Evolutionary conservation across 371 early-diverging fungal genomes (phyloP).

Genomic region (Blastocladiella emersonii): DNA sequence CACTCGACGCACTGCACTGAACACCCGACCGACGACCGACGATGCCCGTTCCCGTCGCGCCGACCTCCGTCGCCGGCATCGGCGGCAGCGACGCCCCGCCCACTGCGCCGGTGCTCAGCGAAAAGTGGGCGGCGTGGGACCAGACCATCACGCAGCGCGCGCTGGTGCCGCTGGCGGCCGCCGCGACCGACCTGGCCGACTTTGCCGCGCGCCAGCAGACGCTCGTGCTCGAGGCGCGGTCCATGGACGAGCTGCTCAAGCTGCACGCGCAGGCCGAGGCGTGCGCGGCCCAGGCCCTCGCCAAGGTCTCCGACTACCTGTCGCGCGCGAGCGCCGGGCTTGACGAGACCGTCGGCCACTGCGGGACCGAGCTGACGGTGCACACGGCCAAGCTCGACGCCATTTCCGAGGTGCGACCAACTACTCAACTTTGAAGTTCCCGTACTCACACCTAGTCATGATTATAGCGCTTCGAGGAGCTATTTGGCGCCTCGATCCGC

Average conservation of each 20-base stretch:
- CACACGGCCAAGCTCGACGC: not conserved
- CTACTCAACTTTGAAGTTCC: no score
- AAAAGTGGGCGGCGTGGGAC: not conserved
- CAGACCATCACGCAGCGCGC: not conserved
- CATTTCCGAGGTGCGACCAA: no score
- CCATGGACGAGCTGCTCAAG: not conserved
- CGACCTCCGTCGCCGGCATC: no score
- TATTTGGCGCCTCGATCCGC: not conserved
- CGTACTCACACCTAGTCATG: no score
- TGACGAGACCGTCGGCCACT: not conserved
- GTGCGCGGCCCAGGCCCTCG: not conserved
- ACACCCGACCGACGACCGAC: no score
- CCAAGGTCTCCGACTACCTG: not conserved
- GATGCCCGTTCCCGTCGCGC: no score
- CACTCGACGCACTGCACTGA: no score
- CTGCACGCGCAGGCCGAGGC: not conserved
- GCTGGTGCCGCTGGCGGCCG: not conserved
- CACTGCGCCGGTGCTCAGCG: no score
- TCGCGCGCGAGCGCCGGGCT: not conserved
- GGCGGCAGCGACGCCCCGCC: no score
- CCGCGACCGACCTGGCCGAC: not conserved
- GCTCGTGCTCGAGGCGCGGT: not conserved
- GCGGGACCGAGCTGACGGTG: not conserved
- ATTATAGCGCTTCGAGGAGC: not conserved
- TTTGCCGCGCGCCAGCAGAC: not conserved